phyloP scores from a whole-genome alignment of 768 basidiomycete genomes.

The Nevesoporus exiguus region DNA sequence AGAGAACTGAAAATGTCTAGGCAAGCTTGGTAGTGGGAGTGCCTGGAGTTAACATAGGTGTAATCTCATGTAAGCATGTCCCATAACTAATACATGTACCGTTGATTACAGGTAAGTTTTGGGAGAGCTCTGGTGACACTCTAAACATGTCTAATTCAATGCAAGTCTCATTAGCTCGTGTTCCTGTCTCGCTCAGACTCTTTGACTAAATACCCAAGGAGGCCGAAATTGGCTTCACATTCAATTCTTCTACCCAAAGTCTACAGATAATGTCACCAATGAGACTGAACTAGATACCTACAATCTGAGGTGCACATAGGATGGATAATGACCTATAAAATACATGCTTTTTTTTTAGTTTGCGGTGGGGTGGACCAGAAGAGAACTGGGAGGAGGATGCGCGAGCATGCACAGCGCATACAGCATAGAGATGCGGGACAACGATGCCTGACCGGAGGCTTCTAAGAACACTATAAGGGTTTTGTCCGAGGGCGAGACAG shows the following conservation, averaged over 20 bases:
- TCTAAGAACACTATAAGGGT: not conserved
- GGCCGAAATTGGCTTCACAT: conserved; percentile 2
- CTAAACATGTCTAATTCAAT: too few relatives aligned
- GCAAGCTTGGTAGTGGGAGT: too few relatives aligned
- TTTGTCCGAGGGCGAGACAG: conserved; percentile 1
- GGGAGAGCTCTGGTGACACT: too few relatives aligned
- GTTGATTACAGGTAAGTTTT: too few relatives aligned
- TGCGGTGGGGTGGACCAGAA: not conserved
- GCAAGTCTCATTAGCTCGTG: too few relatives aligned
- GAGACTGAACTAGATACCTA: conserved; percentile 17
- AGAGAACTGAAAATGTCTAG: too few relatives aligned
- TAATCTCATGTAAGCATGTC: too few relatives aligned
- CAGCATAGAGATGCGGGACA: conserved; percentile 14
- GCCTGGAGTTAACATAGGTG: too few relatives aligned
- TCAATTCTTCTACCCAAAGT: conserved; percentile 15
- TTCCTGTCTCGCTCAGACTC: too few relatives aligned
- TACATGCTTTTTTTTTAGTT: not conserved
- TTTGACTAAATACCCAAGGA: too few relatives aligned
- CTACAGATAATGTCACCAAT: conserved; percentile 24
- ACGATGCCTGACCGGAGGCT: not conserved
- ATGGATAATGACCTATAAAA: conserved; percentile 6
- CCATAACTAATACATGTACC: too few relatives aligned
- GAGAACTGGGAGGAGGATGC: not conserved
- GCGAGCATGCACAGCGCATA: conserved; percentile 15
- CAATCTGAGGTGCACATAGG: not conserved